phyloP scores from a whole-genome alignment of 2,329 filamentous ascomycete species.

The Lachnellula occidentalis region DNA sequence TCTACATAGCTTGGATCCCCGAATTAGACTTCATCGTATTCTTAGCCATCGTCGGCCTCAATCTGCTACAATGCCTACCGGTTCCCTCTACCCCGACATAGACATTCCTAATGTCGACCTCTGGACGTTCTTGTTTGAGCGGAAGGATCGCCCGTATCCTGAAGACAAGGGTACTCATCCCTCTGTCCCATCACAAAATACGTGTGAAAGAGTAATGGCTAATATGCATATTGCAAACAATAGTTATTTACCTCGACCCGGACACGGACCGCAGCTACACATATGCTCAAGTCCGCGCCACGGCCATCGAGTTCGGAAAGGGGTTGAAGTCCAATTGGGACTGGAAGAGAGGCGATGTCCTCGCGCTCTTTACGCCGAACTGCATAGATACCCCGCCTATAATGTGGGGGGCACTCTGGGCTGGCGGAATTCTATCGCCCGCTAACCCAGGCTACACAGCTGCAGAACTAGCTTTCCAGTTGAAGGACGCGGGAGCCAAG shows the following conservation, averaged over 20 bases:
- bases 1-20: slow-evolving; percentile 25
- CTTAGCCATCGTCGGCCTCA: slow-evolving; percentile 23
- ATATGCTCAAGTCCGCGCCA: slow-evolving; percentile 58
- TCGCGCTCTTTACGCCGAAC: slow-evolving; percentile 80
- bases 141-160: slow-evolving; percentile 56
- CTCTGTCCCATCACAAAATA: neutral
- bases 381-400: slow-evolving; percentile 74
- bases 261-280: slow-evolving; percentile 66
- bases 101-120: slow-evolving; percentile 71
- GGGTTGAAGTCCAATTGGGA: slow-evolving; percentile 69
- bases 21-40: slow-evolving; percentile 23
- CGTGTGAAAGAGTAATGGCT: neutral
- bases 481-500: slow-evolving; percentile 71
- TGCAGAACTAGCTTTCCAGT: slow-evolving; percentile 78
- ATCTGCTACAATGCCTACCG: slow-evolving; percentile 29
- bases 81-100: slow-evolving; percentile 34
- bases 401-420: slow-evolving; percentile 77
- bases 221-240: neutral
- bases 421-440: slow-evolving; percentile 75
- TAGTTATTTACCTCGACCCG: slow-evolving; percentile 74
- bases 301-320: slow-evolving; percentile 70
- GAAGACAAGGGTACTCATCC: slow-evolving; percentile 61
- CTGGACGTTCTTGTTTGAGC: slow-evolving; percentile 72
- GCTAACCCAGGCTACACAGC: slow-evolving; percentile 84
- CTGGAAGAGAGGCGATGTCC: slow-evolving; percentile 78